A percentile compares a stretch with the other conserved stretches of the same genome.
Conservation (phyloP, 352 stramenopile species). For the Globisporangium nagaii region DNA sequence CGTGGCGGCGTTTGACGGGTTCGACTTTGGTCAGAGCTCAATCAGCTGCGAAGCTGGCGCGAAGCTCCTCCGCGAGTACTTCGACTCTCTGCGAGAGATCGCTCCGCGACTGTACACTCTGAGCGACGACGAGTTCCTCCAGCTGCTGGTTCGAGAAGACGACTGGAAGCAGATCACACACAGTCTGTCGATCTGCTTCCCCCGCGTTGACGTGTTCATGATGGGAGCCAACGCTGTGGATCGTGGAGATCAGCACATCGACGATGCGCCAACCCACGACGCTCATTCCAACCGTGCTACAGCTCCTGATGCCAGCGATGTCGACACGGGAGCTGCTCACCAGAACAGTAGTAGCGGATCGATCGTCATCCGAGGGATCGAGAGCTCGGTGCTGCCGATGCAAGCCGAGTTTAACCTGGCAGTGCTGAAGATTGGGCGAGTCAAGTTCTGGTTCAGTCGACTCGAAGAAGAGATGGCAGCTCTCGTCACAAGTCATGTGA, state of each 20-base stretch:
- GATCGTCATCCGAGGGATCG: slow-evolving; percentile 7
- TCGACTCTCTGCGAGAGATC: slow-evolving; percentile 27
- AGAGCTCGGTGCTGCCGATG: neutral
- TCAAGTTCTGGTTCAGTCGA: slow-evolving; percentile 61
- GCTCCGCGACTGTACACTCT: slow-evolving; percentile 37
- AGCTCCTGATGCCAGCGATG: neutral
- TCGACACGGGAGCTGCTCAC: neutral
- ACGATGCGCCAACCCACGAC: no score
- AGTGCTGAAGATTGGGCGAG: slow-evolving; percentile 60
- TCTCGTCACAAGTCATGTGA: slow-evolving; percentile 35
- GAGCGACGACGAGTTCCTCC: slow-evolving; percentile 31
- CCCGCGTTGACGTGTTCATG: slow-evolving; percentile 27
- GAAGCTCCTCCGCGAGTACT: slow-evolving; percentile 33
- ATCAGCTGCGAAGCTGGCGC: slow-evolving; percentile 30
- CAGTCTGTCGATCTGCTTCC: slow-evolving; percentile 34
- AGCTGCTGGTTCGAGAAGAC: slow-evolving; percentile 32
- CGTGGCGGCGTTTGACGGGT: slow-evolving; percentile 38
- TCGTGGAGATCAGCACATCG: neutral
- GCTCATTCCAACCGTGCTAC: neutral
- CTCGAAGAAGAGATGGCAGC: slow-evolving; percentile 52
- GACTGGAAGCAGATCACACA: slow-evolving; percentile 22
- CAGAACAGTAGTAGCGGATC: neutral
- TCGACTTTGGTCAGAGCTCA: slow-evolving; percentile 44
- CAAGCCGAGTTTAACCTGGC: slow-evolving; percentile 18
- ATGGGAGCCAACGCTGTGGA: slow-evolving; percentile 4